Conservation (phyloP, 148 eudicot species). For the Chenopodium formosanum region DNA sequence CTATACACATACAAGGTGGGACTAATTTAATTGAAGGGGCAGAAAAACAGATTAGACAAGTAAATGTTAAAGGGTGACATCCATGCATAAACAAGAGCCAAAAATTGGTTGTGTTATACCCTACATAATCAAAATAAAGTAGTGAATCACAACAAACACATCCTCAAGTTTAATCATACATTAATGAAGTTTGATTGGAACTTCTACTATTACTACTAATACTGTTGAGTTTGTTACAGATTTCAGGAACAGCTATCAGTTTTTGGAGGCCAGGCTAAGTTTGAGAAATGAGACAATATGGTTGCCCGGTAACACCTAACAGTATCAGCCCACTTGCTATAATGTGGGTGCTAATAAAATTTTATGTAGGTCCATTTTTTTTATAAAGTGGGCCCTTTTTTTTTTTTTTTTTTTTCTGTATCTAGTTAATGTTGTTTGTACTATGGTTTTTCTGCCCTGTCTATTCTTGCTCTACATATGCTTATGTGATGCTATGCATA, state of each 20-base stretch:
- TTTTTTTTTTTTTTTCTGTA: neutral
- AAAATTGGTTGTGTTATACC: slow-evolving; percentile 6
- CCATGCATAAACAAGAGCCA: neutral
- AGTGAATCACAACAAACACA: slow-evolving; percentile 14
- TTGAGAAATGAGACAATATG: slow-evolving; percentile 11
- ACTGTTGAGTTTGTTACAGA: slow-evolving; percentile 12
- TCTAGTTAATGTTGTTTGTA: slow-evolving; percentile 18
- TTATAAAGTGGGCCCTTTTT: neutral
- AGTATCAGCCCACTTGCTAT: slow-evolving; percentile 8
- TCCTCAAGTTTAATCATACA: neutral
- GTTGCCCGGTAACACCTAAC: slow-evolving; percentile 18
- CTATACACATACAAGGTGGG: neutral
- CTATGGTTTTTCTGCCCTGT: neutral
- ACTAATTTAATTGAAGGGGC: neutral
- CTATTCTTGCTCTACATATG: neutral
- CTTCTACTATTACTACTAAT: neutral
- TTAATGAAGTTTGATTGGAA: too few species aligned
- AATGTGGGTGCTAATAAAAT: neutral
- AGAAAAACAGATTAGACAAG: neutral
- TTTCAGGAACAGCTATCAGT: slow-evolving; percentile 14
- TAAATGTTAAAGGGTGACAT: neutral
- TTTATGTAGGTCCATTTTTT: neutral
- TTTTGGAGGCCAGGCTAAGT: neutral
- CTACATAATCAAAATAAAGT: neutral
- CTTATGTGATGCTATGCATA: neutral